A percentile compares a stretch with the other conserved stretches of the same genome.
phyloP scores from a whole-genome alignment of 2,329 filamentous ascomycete species.

The Thelonectria olida region DNA sequence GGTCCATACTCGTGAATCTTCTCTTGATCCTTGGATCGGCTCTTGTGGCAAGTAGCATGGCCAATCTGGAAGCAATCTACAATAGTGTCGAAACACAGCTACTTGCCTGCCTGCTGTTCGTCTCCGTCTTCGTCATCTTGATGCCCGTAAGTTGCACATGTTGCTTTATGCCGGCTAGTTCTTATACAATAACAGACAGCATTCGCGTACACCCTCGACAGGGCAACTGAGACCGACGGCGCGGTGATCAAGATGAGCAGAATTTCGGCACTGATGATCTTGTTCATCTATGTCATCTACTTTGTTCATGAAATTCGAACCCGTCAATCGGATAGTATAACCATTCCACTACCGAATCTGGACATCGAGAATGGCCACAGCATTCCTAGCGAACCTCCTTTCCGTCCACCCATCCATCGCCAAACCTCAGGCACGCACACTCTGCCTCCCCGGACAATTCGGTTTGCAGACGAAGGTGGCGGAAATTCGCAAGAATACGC shows the following conservation, averaged over 20 bases:
- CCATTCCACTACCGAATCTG: no score
- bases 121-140: constrained; percentile 50
- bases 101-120: constrained; percentile 47
- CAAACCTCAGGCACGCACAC: background rate
- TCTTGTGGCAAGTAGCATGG: constrained; percentile 74
- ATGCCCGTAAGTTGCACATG: constrained; percentile 43
- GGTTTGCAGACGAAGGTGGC: constrained; percentile 39
- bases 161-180: accelerated
- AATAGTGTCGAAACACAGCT: constrained; percentile 49
- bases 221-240: constrained; percentile 61
- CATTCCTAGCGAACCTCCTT: background rate
- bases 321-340: constrained; percentile 63
- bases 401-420: background rate
- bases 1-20: constrained; percentile 79
- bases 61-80: constrained; percentile 75
- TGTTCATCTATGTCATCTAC: constrained; percentile 78
- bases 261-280: constrained; percentile 78
- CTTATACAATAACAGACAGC: constrained; percentile 47
- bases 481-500: background rate
- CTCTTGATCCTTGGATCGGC: constrained; percentile 80
- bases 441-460: constrained; percentile 38
- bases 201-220: constrained; percentile 62
- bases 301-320: constrained; percentile 79
- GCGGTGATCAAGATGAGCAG: constrained; percentile 78
- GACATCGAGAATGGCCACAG: constrained; percentile 56